phyloP scores from a whole-genome alignment of 208 protist species.

The Wallacemonas sp. region DNA sequence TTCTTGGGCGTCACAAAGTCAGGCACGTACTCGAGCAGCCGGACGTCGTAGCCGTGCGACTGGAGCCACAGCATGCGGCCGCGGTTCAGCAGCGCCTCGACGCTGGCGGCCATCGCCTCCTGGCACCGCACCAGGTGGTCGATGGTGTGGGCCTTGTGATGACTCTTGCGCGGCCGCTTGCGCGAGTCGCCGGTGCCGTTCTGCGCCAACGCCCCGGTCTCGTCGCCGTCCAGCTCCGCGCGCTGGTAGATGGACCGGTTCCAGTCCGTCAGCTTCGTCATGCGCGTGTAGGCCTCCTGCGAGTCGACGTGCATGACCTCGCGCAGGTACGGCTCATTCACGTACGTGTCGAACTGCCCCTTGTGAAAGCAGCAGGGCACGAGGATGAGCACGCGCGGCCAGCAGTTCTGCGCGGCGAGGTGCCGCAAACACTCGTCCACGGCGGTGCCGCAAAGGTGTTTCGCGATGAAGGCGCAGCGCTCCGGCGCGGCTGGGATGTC shows the following conservation, averaged over 20 bases:
- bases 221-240: background rate
- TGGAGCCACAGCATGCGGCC: constrained; percentile 68
- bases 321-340: constrained; percentile 45
- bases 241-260: constrained; percentile 60
- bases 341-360: constrained; percentile 55
- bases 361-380: constrained; percentile 83
- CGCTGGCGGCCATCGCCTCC: constrained; percentile 41
- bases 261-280: constrained; percentile 72
- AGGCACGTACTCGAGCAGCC: constrained; percentile 64
- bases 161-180: constrained; percentile 1
- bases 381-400: constrained; percentile 68
- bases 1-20: constrained; percentile 82
- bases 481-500: constrained; percentile 35
- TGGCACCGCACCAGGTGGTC: constrained; percentile 43
- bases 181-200: background rate
- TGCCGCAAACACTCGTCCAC: constrained; percentile 70
- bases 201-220: background rate
- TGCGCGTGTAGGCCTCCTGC: constrained; percentile 30
- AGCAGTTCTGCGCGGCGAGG: constrained; percentile 42
- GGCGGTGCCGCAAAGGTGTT: constrained; percentile 83
- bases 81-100: constrained; percentile 66
- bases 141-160: constrained; percentile 22
- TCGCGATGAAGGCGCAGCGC: constrained; percentile 60
- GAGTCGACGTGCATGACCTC: constrained; percentile 30
- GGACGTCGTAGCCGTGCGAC: constrained; percentile 43